These are phyloP conservation scores for Aaosphaeria arxii DNA, from an alignment of 2,329 filamentous ascomycete species.

Conservation along the genomic window DNA sequence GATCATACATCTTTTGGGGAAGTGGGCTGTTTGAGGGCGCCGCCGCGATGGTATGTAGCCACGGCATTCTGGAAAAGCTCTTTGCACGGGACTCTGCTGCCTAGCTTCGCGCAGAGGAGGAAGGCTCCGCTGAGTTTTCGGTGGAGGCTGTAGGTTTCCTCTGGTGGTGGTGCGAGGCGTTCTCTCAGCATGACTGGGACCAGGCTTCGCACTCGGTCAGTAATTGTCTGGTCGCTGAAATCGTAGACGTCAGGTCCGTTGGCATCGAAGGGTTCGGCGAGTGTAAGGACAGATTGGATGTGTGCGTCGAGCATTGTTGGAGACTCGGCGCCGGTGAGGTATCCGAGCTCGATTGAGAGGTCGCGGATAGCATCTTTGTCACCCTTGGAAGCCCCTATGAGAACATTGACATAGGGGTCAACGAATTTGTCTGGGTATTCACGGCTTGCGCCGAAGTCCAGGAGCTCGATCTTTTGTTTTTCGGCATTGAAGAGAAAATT, in stretches of 20 bases:
- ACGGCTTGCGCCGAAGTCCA: conserved; percentile 92
- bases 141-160: conserved; percentile 96
- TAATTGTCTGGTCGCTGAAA: conserved; percentile 93
- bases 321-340: conserved; percentile 88
- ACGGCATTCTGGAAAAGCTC: conserved; percentile 69
- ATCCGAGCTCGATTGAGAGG: conserved; percentile 76
- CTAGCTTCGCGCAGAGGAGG: conserved; percentile 80
- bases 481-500: conserved; percentile 89
- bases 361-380: conserved; percentile 64
- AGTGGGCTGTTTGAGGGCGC: conserved; percentile 8
- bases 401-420: conserved; percentile 71
- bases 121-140: conserved; percentile 95
- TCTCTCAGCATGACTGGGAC: conserved; percentile 95
- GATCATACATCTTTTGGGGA: no score
- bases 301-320: conserved; percentile 86
- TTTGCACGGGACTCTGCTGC: conserved; percentile 77
- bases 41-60: conserved; percentile 27
- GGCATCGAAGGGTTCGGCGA: conserved; percentile 83
- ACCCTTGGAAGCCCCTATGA: conserved; percentile 72
- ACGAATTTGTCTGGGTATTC: conserved; percentile 83
- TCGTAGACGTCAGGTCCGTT: conserved; percentile 82
- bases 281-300: conserved; percentile 78
- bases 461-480: conserved; percentile 73
- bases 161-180: conserved; percentile 82
- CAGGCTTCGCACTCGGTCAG: conserved; percentile 79